A percentile compares a stretch with the other conserved stretches of the same genome.
Conservation (phyloP, 2,329 filamentous ascomycete species). For the Teratosphaeria pseudoeucalypti region DNA sequence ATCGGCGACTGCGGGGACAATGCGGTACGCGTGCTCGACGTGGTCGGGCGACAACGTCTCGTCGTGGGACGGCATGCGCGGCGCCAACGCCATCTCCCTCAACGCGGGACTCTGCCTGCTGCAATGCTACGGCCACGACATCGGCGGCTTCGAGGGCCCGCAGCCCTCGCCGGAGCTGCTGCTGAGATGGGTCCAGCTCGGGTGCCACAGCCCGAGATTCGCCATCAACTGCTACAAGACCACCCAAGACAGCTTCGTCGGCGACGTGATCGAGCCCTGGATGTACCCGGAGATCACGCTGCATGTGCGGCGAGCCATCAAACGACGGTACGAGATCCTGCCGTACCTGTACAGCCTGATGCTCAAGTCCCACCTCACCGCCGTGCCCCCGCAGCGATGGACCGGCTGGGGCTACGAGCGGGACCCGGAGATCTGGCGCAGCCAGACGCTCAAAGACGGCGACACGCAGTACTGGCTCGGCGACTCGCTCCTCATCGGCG, state of each 20-base stretch:
- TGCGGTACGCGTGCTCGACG: conserved; percentile 59
- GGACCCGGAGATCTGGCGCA: conserved; percentile 56
- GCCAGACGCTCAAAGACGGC: conserved; percentile 46
- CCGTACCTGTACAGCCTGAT: conserved; percentile 61
- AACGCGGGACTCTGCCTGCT: conserved; percentile 59
- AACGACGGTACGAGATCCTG: conserved; percentile 59
- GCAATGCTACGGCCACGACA: conserved; percentile 57
- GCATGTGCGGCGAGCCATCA: conserved; percentile 54
- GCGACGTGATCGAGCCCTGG: conserved; percentile 68
- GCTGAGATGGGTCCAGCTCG: conserved; percentile 63
- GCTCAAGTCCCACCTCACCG: conserved; percentile 50
- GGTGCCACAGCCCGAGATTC: conserved; percentile 59
- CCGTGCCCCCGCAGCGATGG: conserved; percentile 59
- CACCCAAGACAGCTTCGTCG: conserved; percentile 52
- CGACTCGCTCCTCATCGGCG: conserved; percentile 53
- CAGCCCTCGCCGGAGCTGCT: conserved; percentile 61
- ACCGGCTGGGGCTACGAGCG: conserved; percentile 62
- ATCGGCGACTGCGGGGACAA: conserved; percentile 59
- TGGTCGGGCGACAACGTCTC: conserved; percentile 70
- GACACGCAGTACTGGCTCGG: conserved; percentile 68
- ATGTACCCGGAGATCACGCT: conserved; percentile 61
- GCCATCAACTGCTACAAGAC: conserved; percentile 75
- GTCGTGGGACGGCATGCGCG: conserved; percentile 63
- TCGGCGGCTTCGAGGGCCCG: conserved; percentile 65
- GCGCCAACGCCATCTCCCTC: conserved; percentile 57